phyloP scores from a whole-genome alignment of 148 eudicot genomes.

The Pharnaceum exiguum region DNA sequence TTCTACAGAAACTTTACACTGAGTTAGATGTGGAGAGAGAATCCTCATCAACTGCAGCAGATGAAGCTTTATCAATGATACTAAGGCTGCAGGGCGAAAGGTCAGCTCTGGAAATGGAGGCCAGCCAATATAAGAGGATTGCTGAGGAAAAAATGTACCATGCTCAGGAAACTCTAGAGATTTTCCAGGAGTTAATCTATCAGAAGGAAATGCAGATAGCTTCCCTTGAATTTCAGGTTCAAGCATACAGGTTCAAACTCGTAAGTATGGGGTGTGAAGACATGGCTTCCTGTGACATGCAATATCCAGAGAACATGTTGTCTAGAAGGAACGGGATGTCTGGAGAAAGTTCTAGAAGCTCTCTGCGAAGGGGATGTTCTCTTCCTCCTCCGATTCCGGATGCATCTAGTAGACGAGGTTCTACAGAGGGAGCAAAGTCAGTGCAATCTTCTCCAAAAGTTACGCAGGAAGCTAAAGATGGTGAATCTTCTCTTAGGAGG shows the following conservation, averaged over 20 bases:
- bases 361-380: slow-evolving; percentile 43
- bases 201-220: slow-evolving; percentile 93
- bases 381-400: slow-evolving; percentile 23
- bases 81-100: slow-evolving; percentile 85
- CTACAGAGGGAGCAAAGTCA: slow-evolving; percentile 35
- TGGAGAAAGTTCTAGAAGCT: slow-evolving; percentile 25
- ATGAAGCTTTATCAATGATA: slow-evolving; percentile 88
- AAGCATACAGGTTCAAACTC: slow-evolving; percentile 66
- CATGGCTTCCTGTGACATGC: slow-evolving; percentile 35
- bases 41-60: slow-evolving; percentile 71
- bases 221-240: slow-evolving; percentile 73
- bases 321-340: slow-evolving; percentile 34
- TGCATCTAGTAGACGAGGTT: slow-evolving; percentile 28
- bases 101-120: slow-evolving; percentile 84
- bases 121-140: slow-evolving; percentile 83
- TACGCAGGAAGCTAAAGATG: slow-evolving; percentile 21
- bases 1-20: slow-evolving; percentile 72
- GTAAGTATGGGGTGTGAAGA: slow-evolving; percentile 64
- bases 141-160: slow-evolving; percentile 85
- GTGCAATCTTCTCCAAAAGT: slow-evolving; percentile 23
- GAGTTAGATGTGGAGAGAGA: slow-evolving; percentile 91
- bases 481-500: slow-evolving; percentile 13
- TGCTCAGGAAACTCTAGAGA: slow-evolving; percentile 70
- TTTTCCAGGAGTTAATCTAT: slow-evolving; percentile 62
- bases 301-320: slow-evolving; percentile 56